Percentiles rank a stretch among this genome's conserved stretches.
Evolutionary conservation across 1,139 yeast species (phyloP).

Genomic region (Hanseniaspora gamundiae): DNA sequence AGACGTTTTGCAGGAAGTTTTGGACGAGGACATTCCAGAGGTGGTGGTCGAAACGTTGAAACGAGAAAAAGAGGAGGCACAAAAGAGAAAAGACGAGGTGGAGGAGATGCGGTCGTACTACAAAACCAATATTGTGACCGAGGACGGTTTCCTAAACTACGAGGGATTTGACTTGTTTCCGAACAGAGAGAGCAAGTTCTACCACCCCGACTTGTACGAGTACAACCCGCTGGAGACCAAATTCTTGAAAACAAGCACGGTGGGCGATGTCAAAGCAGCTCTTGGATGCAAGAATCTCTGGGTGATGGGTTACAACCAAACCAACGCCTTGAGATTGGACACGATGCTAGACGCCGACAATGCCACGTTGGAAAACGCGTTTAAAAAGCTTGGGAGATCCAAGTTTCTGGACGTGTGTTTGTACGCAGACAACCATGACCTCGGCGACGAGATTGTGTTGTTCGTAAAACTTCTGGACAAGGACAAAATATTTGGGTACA

Average conservation of each 20-base stretch:
- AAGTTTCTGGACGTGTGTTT: slow-evolving; percentile 3
- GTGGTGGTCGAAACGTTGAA: slow-evolving; percentile 59
- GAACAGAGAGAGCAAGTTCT: slow-evolving; percentile 34
- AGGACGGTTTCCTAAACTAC: slow-evolving; percentile 41
- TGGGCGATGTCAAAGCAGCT: slow-evolving; percentile 36
- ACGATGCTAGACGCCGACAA: slow-evolving; percentile 33
- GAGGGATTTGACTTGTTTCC: slow-evolving; percentile 73
- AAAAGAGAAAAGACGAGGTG: slow-evolving; percentile 44
- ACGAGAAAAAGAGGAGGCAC: slow-evolving; percentile 46
- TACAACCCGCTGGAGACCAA: slow-evolving; percentile 36
- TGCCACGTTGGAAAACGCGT: slow-evolving; percentile 32
- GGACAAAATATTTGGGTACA: slow-evolving; percentile 21
- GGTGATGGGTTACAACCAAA: slow-evolving; percentile 57
- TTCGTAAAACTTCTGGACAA: slow-evolving; percentile 5
- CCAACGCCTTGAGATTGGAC: slow-evolving; percentile 61
- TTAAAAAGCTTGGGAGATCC: slow-evolving; percentile 22
- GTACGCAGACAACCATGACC: not conserved
- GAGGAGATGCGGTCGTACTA: slow-evolving; percentile 74
- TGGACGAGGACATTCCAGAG: slow-evolving; percentile 50
- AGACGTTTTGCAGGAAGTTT: slow-evolving; percentile 46
- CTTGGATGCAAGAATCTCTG: slow-evolving; percentile 41
- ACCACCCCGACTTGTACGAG: slow-evolving; percentile 36
- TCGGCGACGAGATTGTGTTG: slow-evolving; percentile 8
- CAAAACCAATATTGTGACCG: slow-evolving; percentile 44
- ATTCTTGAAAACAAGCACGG: slow-evolving; percentile 46